Percentiles rank a stretch among this genome's conserved stretches.
Conservation (phyloP, 2,329 filamentous ascomycete genomes). For the Decorospora gaudefroyi region DNA sequence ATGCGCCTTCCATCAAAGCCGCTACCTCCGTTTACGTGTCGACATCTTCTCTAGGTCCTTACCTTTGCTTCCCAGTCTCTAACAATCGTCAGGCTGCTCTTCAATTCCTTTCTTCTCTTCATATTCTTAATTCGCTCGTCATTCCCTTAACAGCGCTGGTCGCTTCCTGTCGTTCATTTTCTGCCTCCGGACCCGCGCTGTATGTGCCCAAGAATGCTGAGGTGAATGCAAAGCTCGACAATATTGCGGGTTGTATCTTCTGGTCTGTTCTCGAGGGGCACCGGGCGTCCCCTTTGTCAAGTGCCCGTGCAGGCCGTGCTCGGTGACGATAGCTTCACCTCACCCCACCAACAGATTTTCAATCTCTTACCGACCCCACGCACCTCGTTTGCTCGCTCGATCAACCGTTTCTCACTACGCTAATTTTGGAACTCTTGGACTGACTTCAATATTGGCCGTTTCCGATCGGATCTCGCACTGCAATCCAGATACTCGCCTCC, state of each 20-base stretch:
- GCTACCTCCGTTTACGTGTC: too few relatives aligned
- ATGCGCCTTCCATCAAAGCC: too few relatives aligned
- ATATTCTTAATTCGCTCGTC: background rate
- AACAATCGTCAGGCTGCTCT: background rate
- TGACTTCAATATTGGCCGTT: too few relatives aligned
- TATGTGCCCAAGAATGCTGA: background rate
- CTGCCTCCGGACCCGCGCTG: background rate
- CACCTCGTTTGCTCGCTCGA: background rate
- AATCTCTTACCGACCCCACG: slow-evolving; percentile 2
- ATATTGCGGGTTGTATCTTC: background rate
- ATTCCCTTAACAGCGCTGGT: slow-evolving; percentile 7
- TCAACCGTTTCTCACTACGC: background rate
- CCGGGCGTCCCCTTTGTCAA: slow-evolving; percentile 6
- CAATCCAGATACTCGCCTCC: background rate
- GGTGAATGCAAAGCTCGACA: background rate
- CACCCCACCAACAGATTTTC: slow-evolving; percentile 7
- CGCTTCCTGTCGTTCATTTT: slow-evolving; percentile 5
- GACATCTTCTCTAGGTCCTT: background rate
- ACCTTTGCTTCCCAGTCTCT: background rate
- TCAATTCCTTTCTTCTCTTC: background rate
- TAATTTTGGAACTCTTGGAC: background rate
- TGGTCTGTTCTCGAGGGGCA: slow-evolving; percentile 1
- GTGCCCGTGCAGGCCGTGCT: slow-evolving; percentile 21
- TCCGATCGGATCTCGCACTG: background rate
- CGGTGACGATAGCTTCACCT: slow-evolving; percentile 17